Conservation (phyloP, 495 filamentous ascomycete genomes). For the Xylaria venustula region DNA sequence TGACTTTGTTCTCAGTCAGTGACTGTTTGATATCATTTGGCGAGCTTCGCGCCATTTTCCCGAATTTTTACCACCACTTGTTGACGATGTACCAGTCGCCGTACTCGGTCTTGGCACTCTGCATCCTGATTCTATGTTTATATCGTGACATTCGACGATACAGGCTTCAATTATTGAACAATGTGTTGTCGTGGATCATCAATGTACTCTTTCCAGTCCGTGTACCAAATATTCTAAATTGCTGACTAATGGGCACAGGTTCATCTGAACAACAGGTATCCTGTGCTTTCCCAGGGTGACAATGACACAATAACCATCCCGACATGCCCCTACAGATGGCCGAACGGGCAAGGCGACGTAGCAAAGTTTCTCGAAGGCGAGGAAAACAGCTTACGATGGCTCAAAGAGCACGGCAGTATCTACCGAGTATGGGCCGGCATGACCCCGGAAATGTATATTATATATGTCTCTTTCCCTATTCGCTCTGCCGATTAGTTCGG, state of each 20-base stretch:
- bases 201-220: background rate
- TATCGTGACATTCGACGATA: background rate
- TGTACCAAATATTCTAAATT: background rate
- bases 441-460: constrained; percentile 25
- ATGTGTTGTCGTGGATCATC: background rate
- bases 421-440: constrained; percentile 34
- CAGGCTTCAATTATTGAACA: background rate
- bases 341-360: constrained; percentile 25
- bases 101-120: background rate
- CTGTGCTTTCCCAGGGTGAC: background rate
- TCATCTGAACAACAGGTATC: background rate
- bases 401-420: constrained; percentile 16
- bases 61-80: background rate
- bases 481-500: background rate
- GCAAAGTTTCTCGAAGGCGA: constrained; percentile 25
- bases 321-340: constrained; percentile 22
- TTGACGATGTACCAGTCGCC: background rate
- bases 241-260: background rate
- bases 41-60: background rate
- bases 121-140: background rate
- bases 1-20: background rate
- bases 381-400: constrained; percentile 17
- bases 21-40: background rate
- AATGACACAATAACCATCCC: background rate
- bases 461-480: background rate